Conservation (phyloP, 1,284 basidiomycete species). For the Marasmius fiardii region DNA sequence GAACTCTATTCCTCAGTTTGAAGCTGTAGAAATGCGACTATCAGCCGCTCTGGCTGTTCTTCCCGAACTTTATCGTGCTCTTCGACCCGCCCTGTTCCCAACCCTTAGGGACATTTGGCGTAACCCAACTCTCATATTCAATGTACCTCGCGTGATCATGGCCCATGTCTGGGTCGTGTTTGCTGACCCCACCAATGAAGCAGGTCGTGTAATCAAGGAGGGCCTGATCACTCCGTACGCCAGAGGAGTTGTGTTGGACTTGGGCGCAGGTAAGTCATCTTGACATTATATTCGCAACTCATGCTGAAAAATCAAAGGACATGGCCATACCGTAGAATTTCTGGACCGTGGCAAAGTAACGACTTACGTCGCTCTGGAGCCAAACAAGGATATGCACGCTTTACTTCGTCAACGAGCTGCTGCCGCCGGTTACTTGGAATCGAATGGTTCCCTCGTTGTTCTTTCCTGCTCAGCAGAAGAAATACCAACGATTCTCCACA, state of each 20-base stretch:
- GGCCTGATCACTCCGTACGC: conserved; percentile 3
- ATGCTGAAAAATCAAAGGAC: not conserved
- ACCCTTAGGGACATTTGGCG: not conserved
- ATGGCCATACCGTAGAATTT: conserved; percentile 8
- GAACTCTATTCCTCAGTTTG: too few relatives aligned
- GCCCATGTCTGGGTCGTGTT: conserved; percentile 6
- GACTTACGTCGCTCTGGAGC: conserved; percentile 9
- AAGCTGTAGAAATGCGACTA: not conserved
- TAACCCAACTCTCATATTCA: not conserved
- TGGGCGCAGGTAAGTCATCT: conserved; percentile 8
- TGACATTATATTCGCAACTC: too few relatives aligned
- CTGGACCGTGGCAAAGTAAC: conserved; percentile 3
- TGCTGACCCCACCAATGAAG: conserved; percentile 7
- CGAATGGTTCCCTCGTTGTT: conserved; percentile 25
- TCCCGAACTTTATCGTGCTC: not conserved
- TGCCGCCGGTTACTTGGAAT: conserved; percentile 7
- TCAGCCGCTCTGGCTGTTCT: not conserved
- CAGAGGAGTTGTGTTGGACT: conserved; percentile 4
- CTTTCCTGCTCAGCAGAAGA: conserved; percentile 61
- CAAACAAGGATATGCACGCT: conserved; percentile 3
- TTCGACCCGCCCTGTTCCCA: not conserved
- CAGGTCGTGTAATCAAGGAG: conserved; percentile 4
- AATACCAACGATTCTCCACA: conserved; percentile 37
- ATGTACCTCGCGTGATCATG: conserved; percentile 6
- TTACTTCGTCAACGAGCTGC: conserved; percentile 3